phyloP scores from a whole-genome alignment of 2,329 filamentous ascomycete genomes.

The Exophiala xenobiotica region DNA sequence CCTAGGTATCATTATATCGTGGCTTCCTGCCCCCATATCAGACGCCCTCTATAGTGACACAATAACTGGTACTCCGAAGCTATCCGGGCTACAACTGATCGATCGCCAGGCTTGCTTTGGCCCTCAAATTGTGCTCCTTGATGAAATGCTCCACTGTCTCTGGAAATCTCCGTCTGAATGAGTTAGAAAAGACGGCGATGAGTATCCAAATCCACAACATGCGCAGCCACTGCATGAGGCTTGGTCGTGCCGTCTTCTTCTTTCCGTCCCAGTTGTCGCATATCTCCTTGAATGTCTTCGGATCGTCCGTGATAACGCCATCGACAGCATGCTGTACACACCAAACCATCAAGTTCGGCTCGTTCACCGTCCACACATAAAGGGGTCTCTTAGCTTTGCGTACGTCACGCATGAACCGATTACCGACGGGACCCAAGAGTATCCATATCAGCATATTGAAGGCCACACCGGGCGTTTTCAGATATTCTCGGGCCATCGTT shows the following conservation, averaged over 20 bases:
- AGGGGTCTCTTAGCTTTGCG: constrained; percentile 59
- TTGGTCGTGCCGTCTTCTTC: constrained; percentile 18
- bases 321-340: constrained; percentile 66
- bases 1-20: too few relatives aligned
- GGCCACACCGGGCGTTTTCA: constrained; percentile 64
- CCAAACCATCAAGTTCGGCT: constrained; percentile 77
- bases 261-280: constrained; percentile 28
- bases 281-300: constrained; percentile 56
- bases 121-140: constrained; percentile 11
- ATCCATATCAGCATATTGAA: constrained; percentile 75
- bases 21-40: too few relatives aligned
- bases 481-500: constrained; percentile 67
- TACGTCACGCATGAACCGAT: constrained; percentile 63
- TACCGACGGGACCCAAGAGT: constrained; percentile 67
- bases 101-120: constrained; percentile 9
- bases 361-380: constrained; percentile 85
- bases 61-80: too few relatives aligned
- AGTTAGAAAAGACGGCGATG: constrained; percentile 22
- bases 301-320: constrained; percentile 84
- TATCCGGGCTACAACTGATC: neutral
- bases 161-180: constrained; percentile 25
- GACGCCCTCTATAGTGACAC: too few relatives aligned
- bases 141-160: constrained; percentile 25
- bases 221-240: constrained; percentile 24
- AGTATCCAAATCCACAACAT: constrained; percentile 26